Evolutionary conservation across 177 flowering plant species (phyloP), one percentile per base, ranked within the genome.

Genomic region (Vitis hybrid): DNA sequence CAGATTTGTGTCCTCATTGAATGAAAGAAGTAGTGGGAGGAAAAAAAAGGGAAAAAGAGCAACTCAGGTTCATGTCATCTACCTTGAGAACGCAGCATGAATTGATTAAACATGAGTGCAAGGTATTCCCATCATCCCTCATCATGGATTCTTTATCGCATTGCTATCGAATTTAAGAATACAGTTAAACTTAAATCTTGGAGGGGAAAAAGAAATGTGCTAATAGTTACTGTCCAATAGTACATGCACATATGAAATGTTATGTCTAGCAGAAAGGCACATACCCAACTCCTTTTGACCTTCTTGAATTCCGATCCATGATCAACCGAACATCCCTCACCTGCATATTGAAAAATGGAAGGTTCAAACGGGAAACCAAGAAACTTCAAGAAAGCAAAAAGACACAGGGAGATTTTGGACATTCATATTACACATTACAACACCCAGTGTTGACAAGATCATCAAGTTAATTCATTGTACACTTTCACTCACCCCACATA

Each of bases 251-350:
- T 26, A 48, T 56, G 26, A 19, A 52, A 8, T 54, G 54, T 39
- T 49, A 19, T 48, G 12, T 45, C 11, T 55, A 60, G 60, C 48
- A 58, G 26, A 76, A 64, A 65, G 23, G 51, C 30, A 83, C 98
- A 82, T 94, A 94, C 98, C 98, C 98, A 81, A 94, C 98, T 80
- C 98, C 98, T 75, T 94, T 94, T 71, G 98, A 94, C 7, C 98
- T 84, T 76, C 98, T 87, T 50, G 98, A 91, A 69, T 94, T 94
- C 57, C 98, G 84, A 59, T 94, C 99, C 99, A 94, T 94, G 70
- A 94, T 94, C 73, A 94, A 76, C 17, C 91, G 82, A 6, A 94
- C 99, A 83, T 94, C 98, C 75, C 99, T 86, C 71, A 94, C 99
- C 99, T 94, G 88, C 72, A 80, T 71, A 67, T 39, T 62, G 7